These are phyloP conservation scores for Oxytropis ochrocephala DNA, from an alignment of 306 rosid species.

Conservation along the genomic window DNA sequence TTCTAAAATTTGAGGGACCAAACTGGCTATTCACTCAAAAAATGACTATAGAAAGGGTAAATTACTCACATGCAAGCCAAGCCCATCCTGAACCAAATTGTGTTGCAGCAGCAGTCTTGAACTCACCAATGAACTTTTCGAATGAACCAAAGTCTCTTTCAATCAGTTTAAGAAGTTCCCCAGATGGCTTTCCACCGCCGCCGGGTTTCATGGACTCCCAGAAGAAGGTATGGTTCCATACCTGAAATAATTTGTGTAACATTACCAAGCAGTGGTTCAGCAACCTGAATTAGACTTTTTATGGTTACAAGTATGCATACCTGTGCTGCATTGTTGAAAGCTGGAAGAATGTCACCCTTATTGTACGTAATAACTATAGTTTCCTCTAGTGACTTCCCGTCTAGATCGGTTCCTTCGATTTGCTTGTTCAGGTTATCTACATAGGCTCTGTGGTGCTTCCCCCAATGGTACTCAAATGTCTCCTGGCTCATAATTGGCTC, in stretches of 20 bases:
- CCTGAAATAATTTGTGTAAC: conserved; percentile 30
- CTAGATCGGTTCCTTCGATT: conserved; percentile 76
- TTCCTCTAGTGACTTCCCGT: conserved; percentile 52
- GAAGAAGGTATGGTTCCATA: conserved; percentile 92
- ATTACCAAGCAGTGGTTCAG: neutral
- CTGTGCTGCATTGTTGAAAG: conserved; percentile 91
- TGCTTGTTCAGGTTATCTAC: conserved; percentile 79
- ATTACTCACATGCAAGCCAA: conserved; percentile 84
- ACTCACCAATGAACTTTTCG: conserved; percentile 48
- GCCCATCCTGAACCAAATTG: conserved; percentile 99
- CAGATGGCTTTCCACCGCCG: conserved; percentile 78
- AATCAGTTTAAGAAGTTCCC: conserved; percentile 72
- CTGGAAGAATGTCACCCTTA: conserved; percentile 73
- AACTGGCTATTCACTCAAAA: neutral
- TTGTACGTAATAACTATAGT: conserved; percentile 46
- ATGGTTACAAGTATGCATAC: conserved; percentile 21
- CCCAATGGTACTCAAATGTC: conserved; percentile 88
- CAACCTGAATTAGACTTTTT: neutral
- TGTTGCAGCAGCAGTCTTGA: conserved; percentile 68
- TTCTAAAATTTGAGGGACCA: too few relatives aligned
- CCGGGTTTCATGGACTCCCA: conserved; percentile 95
- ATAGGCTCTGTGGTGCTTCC: conserved; percentile 85
- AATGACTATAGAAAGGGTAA: conserved; percentile 10
- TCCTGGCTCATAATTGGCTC: conserved; percentile 84
- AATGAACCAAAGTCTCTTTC: conserved; percentile 85